These are phyloP conservation scores for Trichoderma oligosporum DNA, from an alignment of 2,329 filamentous ascomycete species.

Conservation along the genomic window DNA sequence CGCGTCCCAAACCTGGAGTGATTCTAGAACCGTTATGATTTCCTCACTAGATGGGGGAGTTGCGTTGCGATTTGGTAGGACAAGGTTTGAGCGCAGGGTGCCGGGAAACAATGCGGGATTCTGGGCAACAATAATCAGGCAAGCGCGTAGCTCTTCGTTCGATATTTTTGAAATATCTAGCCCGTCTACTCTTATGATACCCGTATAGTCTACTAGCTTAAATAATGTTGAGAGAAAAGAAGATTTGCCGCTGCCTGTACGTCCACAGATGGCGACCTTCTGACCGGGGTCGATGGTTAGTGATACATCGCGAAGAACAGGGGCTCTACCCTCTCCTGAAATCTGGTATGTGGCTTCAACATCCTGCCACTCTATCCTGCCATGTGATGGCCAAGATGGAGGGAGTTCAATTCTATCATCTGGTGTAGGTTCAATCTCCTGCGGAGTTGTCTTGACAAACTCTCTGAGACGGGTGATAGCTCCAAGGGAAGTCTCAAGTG, in stretches of 20 bases:
- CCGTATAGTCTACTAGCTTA: slow-evolving; percentile 19
- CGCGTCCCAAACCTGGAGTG: slow-evolving; percentile 13
- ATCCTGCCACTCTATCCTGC: neutral
- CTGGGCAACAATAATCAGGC: slow-evolving; percentile 24
- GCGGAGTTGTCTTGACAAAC: slow-evolving; percentile 9
- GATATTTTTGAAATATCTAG: slow-evolving; percentile 19
- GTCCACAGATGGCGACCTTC: slow-evolving; percentile 36
- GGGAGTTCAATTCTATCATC: neutral
- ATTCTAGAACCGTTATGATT: slow-evolving; percentile 16
- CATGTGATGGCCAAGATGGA: neutral
- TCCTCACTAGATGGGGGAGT: slow-evolving; percentile 9
- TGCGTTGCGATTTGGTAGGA: neutral
- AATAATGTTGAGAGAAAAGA: slow-evolving; percentile 23
- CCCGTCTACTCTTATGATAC: slow-evolving; percentile 21
- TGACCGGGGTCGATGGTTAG: slow-evolving; percentile 16
- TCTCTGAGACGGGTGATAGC: slow-evolving; percentile 15
- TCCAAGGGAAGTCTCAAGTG: slow-evolving; percentile 22
- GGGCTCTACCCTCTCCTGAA: neutral
- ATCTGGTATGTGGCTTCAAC: neutral
- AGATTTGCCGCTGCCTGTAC: slow-evolving; percentile 32
- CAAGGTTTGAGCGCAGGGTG: slow-evolving; percentile 22
- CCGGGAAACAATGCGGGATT: slow-evolving; percentile 22
- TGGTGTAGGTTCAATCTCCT: slow-evolving; percentile 5
- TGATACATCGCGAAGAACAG: slow-evolving; percentile 6
- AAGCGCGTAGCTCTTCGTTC: slow-evolving; percentile 21